Evolutionary conservation across 2,329 filamentous ascomycete species (phyloP), one percentile per base, ranked within the genome.

Genomic region (Penicillium hesseltinei): DNA sequence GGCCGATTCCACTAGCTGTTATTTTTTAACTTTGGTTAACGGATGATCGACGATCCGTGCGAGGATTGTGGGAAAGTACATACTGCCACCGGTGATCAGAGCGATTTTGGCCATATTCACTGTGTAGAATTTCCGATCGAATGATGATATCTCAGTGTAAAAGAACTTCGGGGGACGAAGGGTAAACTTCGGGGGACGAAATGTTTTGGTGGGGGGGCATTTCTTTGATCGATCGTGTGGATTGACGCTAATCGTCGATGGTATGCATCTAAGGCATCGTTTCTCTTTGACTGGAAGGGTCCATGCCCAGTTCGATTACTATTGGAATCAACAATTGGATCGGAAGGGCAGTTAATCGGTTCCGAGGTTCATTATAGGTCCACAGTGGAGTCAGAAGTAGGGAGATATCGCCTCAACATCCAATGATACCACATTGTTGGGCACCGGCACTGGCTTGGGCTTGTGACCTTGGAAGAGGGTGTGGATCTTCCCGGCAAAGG

Each of bases 1-100:
- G 69, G 47, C 78, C 77, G 63, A 80, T 78, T 29, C 76, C 77
- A 57, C 72, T 73, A 52, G 75, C 76, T 77, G 55, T 47, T 39
- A 15, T 33, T 43, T 31, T 31, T 31, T 2, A 35, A 13, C 4
- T 31, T 47, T 23, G 29, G 42, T 56, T 7, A 51, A 39, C 23
- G 13, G 8, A 25, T 23, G 23, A n/a, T 39, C 19, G n/a, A 19
- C n/a, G 9, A 19, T 19, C 36, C 36, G n/a, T 39, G 36, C 7
- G 21, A 35, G 27, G 7, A 17, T 17, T 23, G 36, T 27, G 8
- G 10, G 8, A 23, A 4, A 19, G 1, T 3, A 51, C 54, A 45
- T 58, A 62, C 60, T 54, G 9, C 49, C 60, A 19, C 60, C 58
- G 19, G 60, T 60, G 36, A 61, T 59, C 4, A 60, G 29, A 39